Percentiles rank a stretch among this genome's conserved stretches.
These are phyloP conservation scores for Salix caprea DNA, from an alignment of 345 rosid species.

Conservation along the genomic window DNA sequence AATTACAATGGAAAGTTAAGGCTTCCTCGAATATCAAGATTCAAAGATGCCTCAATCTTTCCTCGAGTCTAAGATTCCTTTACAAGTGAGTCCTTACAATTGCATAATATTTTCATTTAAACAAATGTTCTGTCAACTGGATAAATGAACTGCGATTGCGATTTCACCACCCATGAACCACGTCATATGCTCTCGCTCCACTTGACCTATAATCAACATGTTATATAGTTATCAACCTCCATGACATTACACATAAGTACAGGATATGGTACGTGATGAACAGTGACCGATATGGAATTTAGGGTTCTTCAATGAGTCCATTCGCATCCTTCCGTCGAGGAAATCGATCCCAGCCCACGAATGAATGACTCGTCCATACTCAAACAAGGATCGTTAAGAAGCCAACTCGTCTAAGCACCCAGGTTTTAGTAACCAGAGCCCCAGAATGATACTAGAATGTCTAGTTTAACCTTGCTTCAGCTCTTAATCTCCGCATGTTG, in stretches of 20 bases:
- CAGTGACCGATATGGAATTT: slow-evolving; percentile 8
- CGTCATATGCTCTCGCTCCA: slow-evolving; percentile 6
- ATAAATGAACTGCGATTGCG: not conserved
- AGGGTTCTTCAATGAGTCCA: not conserved
- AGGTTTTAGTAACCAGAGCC: not conserved
- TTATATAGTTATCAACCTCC: slow-evolving; percentile 5
- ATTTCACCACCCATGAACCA: not conserved
- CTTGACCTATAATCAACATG: slow-evolving; percentile 1
- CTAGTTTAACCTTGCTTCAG: not conserved
- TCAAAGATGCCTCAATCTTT: not conserved
- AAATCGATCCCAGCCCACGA: not conserved
- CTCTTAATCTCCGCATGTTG: not conserved
- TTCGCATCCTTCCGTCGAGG: not conserved
- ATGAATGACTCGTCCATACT: not conserved
- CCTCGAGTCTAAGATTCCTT: not conserved
- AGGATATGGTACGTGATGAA: slow-evolving; percentile 9
- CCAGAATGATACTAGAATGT: not conserved
- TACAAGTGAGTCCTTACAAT: not conserved
- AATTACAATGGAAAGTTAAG: not conserved
- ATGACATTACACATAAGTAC: slow-evolving; percentile 10
- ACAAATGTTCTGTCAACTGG: not conserved
- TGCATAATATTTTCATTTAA: not conserved
- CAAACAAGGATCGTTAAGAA: not conserved
- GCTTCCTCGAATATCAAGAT: not conserved
- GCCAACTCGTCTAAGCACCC: not conserved